phyloP scores from a whole-genome alignment of 1,139 yeast genomes.

The Yamadazyma atlantica region DNA sequence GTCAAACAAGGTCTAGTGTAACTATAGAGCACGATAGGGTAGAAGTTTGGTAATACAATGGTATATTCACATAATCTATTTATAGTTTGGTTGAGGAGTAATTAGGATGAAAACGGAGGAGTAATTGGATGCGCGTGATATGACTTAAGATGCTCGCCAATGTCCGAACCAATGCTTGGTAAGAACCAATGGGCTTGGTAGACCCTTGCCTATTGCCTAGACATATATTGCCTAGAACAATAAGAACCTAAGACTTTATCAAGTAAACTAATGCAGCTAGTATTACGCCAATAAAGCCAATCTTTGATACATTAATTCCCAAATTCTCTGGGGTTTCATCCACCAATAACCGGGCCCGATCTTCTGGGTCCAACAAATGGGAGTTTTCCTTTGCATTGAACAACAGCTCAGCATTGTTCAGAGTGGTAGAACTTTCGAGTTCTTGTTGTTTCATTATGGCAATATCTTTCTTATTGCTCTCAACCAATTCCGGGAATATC shows the following conservation, averaged over 20 bases:
- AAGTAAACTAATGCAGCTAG: constrained; percentile 31
- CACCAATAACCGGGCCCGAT: constrained; percentile 39
- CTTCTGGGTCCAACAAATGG: constrained; percentile 44
- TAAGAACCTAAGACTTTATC: constrained; percentile 16
- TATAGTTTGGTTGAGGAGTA: too few species aligned
- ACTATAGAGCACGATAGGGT: not conserved
- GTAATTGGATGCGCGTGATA: too few species aligned
- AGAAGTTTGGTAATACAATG: not conserved
- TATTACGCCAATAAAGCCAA: constrained; percentile 28
- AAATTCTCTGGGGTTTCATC: constrained; percentile 16
- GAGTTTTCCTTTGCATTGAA: constrained; percentile 24
- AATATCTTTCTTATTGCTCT: constrained; percentile 39
- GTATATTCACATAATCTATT: not conserved
- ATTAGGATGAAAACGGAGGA: too few species aligned
- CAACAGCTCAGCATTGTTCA: constrained; percentile 15
- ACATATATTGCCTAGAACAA: too few species aligned
- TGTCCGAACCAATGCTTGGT: too few species aligned
- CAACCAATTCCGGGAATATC: constrained; percentile 70
- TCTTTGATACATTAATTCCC: constrained; percentile 7
- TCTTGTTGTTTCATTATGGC: constrained; percentile 8
- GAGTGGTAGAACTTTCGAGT: constrained; percentile 11
- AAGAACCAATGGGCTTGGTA: too few species aligned
- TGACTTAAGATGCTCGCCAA: too few species aligned
- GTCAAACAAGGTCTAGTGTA: too few species aligned
- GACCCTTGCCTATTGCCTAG: too few species aligned